These are phyloP conservation scores for Diaporthe batatas DNA, from an alignment of 2,329 filamentous ascomycete species.

Conservation along the genomic window DNA sequence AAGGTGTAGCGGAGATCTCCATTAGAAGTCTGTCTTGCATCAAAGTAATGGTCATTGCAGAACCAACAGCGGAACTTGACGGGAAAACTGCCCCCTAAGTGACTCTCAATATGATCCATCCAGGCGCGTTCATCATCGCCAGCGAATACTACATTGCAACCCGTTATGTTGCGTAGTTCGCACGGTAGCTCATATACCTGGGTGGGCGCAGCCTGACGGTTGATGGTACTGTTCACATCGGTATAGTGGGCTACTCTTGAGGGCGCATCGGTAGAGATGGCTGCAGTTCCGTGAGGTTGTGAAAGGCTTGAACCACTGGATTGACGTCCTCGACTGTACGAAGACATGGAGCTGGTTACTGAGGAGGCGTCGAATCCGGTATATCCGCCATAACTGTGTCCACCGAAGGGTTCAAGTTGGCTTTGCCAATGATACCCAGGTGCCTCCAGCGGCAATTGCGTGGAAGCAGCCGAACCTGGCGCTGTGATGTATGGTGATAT, in stretches of 20 bases:
- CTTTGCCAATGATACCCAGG: not conserved
- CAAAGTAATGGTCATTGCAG: constrained; percentile 57
- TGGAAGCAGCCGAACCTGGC: no score
- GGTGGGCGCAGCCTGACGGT: not conserved
- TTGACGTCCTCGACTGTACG: not conserved
- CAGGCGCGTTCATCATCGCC: constrained; percentile 56
- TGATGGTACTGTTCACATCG: constrained; percentile 18
- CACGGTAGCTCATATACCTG: constrained; percentile 54
- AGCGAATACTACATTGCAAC: constrained; percentile 56
- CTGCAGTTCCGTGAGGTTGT: not conserved
- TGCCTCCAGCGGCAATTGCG: no score
- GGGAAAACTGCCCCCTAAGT: constrained; percentile 55
- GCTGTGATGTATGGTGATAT: no score
- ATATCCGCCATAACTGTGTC: not conserved
- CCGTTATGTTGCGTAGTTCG: constrained; percentile 56
- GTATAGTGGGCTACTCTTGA: not conserved
- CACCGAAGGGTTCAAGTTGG: not conserved
- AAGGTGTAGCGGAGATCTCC: constrained; percentile 50
- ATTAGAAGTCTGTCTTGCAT: constrained; percentile 33
- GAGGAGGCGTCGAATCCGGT: not conserved
- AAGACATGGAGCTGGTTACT: not conserved
- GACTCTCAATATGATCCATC: constrained; percentile 60
- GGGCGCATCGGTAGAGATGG: not conserved
- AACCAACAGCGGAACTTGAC: constrained; percentile 51
- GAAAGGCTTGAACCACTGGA: not conserved